Percentiles rank a stretch among this genome's conserved stretches.
These are phyloP conservation scores for Cutaneotrichosporon sp. DNA, from an alignment of 1,284 basidiomycete species.

Conservation along the genomic window DNA sequence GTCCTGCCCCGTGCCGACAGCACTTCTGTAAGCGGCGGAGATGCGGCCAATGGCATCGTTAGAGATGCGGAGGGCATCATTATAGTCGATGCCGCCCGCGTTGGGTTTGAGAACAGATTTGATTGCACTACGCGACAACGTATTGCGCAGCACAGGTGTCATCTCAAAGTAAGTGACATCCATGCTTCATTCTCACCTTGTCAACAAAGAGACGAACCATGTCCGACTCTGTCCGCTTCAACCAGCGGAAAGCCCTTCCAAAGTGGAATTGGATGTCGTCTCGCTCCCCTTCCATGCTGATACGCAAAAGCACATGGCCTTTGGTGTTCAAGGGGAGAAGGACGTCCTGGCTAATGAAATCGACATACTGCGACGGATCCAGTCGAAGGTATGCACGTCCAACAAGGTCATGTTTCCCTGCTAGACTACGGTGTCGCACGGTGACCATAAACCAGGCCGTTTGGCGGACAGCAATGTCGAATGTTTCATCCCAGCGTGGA, in stretches of 20 bases:
- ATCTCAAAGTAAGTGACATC: slow-evolving; percentile 57
- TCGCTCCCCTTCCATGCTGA: slow-evolving; percentile 98
- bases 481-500: slow-evolving; percentile 96
- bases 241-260: slow-evolving; percentile 85
- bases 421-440: slow-evolving; percentile 78
- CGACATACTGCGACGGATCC: slow-evolving; percentile 81
- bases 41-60: slow-evolving; percentile 56
- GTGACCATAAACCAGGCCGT: slow-evolving; percentile 96
- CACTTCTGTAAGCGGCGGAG: slow-evolving; percentile 71
- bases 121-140: slow-evolving; percentile 70
- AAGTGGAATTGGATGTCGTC: slow-evolving; percentile 98
- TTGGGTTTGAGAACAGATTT: slow-evolving; percentile 66
- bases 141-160: slow-evolving; percentile 87
- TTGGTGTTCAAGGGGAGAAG: slow-evolving; percentile 79
- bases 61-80: slow-evolving; percentile 53
- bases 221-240: slow-evolving; percentile 90
- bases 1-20: slow-evolving; percentile 53
- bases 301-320: slow-evolving; percentile 76
- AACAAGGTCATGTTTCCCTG: slow-evolving; percentile 85
- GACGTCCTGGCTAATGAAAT: slow-evolving; percentile 83
- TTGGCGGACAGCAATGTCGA: slow-evolving; percentile 75
- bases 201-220: slow-evolving; percentile 97
- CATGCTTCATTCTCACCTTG: slow-evolving; percentile 70
- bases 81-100: slow-evolving; percentile 61
- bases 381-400: slow-evolving; percentile 89